Evolutionary conservation across 192 early-diverging fungal species (phyloP).

Genomic region (Helicostylum pulchrum): DNA sequence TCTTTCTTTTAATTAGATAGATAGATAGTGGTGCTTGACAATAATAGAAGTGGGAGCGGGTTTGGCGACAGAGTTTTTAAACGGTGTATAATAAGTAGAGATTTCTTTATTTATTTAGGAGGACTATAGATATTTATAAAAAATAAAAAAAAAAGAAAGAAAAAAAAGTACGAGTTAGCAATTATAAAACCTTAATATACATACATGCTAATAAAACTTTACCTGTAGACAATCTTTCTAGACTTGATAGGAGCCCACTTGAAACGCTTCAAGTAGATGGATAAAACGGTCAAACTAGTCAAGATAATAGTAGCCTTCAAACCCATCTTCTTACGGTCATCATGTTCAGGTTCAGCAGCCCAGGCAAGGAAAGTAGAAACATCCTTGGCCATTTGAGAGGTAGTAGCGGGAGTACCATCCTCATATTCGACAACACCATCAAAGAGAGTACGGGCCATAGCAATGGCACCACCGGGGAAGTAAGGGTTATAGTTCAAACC

Average conservation of each 20-base stretch:
- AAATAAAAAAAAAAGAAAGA: slow-evolving; percentile 2
- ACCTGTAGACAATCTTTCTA: slow-evolving; percentile 85
- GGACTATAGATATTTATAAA: slow-evolving; percentile 12
- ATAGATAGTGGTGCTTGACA: too few relatives aligned
- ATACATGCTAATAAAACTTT: slow-evolving; percentile 6
- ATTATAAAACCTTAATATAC: background rate
- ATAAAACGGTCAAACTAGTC: slow-evolving; percentile 66
- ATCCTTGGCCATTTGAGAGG: slow-evolving; percentile 97
- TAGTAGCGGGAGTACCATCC: slow-evolving; percentile 93
- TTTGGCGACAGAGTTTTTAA: too few relatives aligned
- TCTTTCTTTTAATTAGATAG: too few relatives aligned
- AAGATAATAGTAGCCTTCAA: slow-evolving; percentile 80
- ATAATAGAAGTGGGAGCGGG: too few relatives aligned
- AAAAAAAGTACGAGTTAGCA: background rate
- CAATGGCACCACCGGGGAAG: slow-evolving; percentile 97
- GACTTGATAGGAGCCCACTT: slow-evolving; percentile 91
- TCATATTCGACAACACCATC: slow-evolving; percentile 96
- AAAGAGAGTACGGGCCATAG: slow-evolving; percentile 92
- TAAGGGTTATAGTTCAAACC: slow-evolving; percentile 99
- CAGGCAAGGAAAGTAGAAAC: slow-evolving; percentile 90
- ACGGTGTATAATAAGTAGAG: too few relatives aligned
- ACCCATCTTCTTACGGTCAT: slow-evolving; percentile 95
- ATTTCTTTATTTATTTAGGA: slow-evolving; percentile 27
- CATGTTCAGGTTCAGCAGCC: slow-evolving; percentile 96
- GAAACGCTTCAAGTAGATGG: slow-evolving; percentile 90